phyloP scores from a whole-genome alignment of 2,329 filamentous ascomycete genomes.

The Fusarium sp. region DNA sequence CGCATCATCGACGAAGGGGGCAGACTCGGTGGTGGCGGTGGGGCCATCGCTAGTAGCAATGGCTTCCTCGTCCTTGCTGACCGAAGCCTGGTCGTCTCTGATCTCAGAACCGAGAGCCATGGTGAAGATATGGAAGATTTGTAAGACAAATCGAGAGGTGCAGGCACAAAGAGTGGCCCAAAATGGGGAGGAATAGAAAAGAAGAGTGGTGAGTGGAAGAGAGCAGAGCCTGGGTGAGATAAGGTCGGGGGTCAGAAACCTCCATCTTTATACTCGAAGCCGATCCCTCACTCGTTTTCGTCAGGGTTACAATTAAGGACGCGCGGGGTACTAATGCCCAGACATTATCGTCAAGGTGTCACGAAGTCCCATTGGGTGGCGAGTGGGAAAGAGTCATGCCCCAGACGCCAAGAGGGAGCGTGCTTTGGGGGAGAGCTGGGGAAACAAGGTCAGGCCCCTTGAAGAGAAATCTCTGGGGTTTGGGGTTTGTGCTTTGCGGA shows the following conservation, averaged over 20 bases:
- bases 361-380: neutral
- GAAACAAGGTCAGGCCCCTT: neutral
- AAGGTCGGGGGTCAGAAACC: neutral
- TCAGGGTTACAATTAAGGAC: neutral
- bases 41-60: slow-evolving; percentile 4
- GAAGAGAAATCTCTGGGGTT: neutral
- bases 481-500: neutral
- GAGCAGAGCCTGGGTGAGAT: neutral
- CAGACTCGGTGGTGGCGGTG: neutral
- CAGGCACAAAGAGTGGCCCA: neutral
- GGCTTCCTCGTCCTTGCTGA: slow-evolving; percentile 4
- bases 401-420: slow-evolving; percentile 3
- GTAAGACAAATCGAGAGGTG: neutral
- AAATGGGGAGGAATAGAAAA: neutral
- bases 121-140: neutral
- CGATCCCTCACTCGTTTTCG: neutral
- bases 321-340: slow-evolving; percentile 7
- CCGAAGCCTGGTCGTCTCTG: neutral
- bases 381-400: neutral
- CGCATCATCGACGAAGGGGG: neutral
- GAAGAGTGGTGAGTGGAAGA: neutral
- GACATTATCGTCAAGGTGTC: neutral
- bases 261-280: slow-evolving; percentile 1
- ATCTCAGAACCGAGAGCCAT: neutral
- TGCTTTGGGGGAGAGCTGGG: slow-evolving; percentile 3